Base-by-base conservation (phyloP, 768 basidiomycete genomes). In the Termitomyces sp. region DNA sequence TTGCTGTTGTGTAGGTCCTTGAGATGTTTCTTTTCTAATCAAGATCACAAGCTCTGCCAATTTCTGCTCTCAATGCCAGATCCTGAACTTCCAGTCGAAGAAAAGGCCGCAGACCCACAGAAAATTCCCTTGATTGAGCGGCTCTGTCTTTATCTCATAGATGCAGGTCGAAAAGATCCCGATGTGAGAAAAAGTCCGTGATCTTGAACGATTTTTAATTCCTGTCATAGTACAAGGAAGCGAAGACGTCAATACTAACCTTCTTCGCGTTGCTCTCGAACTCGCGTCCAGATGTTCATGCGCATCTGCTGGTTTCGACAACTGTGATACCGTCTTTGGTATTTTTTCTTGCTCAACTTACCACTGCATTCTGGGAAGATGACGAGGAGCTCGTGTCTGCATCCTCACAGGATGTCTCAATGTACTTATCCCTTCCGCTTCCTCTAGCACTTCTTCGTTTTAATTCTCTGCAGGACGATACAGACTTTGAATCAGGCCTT, bases 331-430 rank as follows among this genome's bases (percentile, higher is more conserved):
- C 88, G 1, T 82, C 88, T 0, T 66, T 91, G 26, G 74, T 90
- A 19, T 60, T 77, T 32, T 83, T 77, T 56, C 70, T 87, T 9
- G 74, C 75, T 35, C 71, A 78, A 21, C 68, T 85, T 40, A 75
- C 80, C 0, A 74, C 74, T 1, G 75, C 79, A 2, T 65, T 92
- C 15, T 92, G 87, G 85, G 85, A 89, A 62, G 84, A 85, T 35
- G 78, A 80, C 41, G 75, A 78, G 46, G 62, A 61, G 30, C 62
- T 82, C 14, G 62, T 75, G 24, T 60, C 57, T 32, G 59, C 64
- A 15, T 70, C 77, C 2, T 59, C 74, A 0, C 66, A 70, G 24
- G 65, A 64, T 5, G 64, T 73, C 30, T 60, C 67, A 3, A 67
- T 69, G 81, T 81, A 61, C 58, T 77, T 53, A 26, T 6, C 21